Percentiles rank a stretch among this genome's conserved stretches.
Conservation (phyloP, 2,329 filamentous ascomycete species). For the Chaetomiaceae sp. region DNA sequence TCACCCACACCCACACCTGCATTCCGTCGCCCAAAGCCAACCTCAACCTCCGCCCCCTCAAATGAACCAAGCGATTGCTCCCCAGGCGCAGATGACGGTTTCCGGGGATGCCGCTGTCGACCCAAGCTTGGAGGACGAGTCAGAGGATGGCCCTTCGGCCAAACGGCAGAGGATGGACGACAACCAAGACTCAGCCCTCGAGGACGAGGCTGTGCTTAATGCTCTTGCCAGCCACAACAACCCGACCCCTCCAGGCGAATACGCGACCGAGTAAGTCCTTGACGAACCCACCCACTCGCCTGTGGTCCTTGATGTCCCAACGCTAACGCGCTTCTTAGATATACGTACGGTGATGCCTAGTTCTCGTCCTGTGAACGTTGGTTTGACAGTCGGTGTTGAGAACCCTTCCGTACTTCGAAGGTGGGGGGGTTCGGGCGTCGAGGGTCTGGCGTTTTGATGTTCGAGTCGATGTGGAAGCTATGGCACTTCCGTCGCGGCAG, state of each 20-base stretch:
- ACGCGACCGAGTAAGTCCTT: slow-evolving; percentile 39
- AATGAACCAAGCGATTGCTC: slow-evolving; percentile 16
- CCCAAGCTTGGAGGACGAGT: slow-evolving; percentile 29
- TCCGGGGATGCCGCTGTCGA: slow-evolving; percentile 26
- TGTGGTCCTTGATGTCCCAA: background rate
- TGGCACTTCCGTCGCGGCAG: background rate
- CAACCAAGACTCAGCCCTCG: slow-evolving; percentile 32
- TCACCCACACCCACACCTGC: slow-evolving; percentile 4
- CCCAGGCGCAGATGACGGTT: slow-evolving; percentile 21
- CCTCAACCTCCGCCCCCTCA: slow-evolving; percentile 5
- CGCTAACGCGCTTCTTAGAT: slow-evolving; percentile 28
- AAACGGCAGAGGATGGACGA: slow-evolving; percentile 39
- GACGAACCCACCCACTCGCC: too few species aligned
- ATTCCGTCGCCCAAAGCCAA: slow-evolving; percentile 2
- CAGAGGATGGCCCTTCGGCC: slow-evolving; percentile 28
- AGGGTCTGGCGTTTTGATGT: background rate
- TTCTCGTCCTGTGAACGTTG: too few species aligned
- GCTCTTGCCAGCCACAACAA: slow-evolving; percentile 43
- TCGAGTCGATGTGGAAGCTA: background rate
- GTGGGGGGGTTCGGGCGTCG: background rate
- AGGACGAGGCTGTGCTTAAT: slow-evolving; percentile 43
- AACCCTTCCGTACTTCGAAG: too few species aligned
- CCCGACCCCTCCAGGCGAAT: slow-evolving; percentile 34
- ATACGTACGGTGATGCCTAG: slow-evolving; percentile 40
- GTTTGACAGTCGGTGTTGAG: background rate